Evolutionary conservation across 345 rosid species (phyloP).

Genomic region (Trapa bicornis): DNA sequence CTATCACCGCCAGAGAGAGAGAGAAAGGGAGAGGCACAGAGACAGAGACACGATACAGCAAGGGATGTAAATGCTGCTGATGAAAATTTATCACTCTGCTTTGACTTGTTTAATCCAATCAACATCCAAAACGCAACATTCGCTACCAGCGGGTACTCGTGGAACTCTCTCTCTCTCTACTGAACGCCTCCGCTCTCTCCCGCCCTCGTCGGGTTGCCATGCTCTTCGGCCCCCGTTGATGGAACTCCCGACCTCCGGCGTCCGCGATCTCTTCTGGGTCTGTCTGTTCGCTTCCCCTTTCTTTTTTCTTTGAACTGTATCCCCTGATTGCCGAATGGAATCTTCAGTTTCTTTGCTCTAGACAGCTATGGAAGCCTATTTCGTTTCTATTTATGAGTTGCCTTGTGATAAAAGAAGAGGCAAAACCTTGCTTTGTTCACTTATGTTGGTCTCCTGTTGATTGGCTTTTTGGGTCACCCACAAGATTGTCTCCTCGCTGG

Average conservation of each 20-base stretch:
- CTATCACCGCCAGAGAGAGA: neutral
- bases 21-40: neutral
- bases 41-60: neutral
- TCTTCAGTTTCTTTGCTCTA: neutral
- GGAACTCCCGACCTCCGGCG: neutral
- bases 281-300: neutral
- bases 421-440: neutral
- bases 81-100: neutral
- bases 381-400: neutral
- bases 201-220: conserved; percentile 1
- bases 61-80: neutral
- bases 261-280: neutral
- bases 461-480: neutral
- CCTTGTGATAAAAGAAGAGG: neutral
- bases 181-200: neutral
- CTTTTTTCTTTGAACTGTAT: neutral
- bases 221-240: neutral
- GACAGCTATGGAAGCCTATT: neutral
- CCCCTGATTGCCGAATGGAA: neutral
- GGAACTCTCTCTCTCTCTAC: no score
- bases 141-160: neutral
- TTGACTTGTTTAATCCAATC: conserved; percentile 4
- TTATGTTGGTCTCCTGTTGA: neutral
- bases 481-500: neutral
- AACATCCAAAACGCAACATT: conserved; percentile 1